Percentiles rank a stretch among this genome's conserved stretches.
Evolutionary conservation across 805 yeast species (phyloP).

Genomic region (Metschnikowia chrysomelidarum): DNA sequence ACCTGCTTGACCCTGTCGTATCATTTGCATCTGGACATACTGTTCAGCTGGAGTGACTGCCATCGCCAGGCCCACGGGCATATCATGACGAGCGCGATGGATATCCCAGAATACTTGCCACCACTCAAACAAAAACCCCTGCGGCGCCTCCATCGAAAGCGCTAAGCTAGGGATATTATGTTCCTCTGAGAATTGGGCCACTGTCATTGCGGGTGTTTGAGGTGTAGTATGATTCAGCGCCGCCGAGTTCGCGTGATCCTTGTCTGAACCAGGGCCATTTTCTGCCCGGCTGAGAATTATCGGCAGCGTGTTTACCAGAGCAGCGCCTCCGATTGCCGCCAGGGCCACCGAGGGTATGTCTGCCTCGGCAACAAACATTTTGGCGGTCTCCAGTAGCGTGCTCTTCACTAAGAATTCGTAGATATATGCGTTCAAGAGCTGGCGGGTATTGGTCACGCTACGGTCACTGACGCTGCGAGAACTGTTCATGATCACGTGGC

Average conservation of each 20-base stretch:
- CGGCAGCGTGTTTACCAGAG: conserved; percentile 22
- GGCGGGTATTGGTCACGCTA: conserved; percentile 52
- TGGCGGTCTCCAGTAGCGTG: conserved; percentile 69
- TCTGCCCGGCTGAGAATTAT: conserved; percentile 12
- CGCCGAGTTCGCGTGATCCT: conserved; percentile 5
- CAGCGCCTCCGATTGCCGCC: conserved; percentile 5
- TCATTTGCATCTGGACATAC: conserved; percentile 61
- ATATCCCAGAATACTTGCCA: conserved; percentile 97
- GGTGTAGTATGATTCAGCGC: conserved; percentile 20
- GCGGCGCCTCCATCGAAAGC: conserved; percentile 76
- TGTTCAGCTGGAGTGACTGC: conserved; percentile 62
- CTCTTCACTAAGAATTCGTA: conserved; percentile 82
- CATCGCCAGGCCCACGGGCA: conserved; percentile 4
- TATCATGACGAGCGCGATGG: conserved; percentile 67
- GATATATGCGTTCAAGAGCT: conserved; percentile 74
- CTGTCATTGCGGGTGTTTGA: conserved; percentile 25
- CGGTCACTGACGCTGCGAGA: conserved; percentile 34
- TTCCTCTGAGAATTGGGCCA: conserved; percentile 31
- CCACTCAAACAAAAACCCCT: conserved; percentile 89
- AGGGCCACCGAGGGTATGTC: conserved; percentile 47
- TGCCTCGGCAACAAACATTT: conserved; percentile 72
- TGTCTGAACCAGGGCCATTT: conserved; percentile 3
- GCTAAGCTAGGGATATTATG: conserved; percentile 48
- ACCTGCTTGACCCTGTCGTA: conserved; percentile 58
- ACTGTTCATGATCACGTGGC: conserved; percentile 22